A percentile compares a stretch with the other conserved stretches of the same genome.
Evolutionary conservation across 768 basidiomycete genomes (phyloP).

Genomic region (Mycena vitilis): DNA sequence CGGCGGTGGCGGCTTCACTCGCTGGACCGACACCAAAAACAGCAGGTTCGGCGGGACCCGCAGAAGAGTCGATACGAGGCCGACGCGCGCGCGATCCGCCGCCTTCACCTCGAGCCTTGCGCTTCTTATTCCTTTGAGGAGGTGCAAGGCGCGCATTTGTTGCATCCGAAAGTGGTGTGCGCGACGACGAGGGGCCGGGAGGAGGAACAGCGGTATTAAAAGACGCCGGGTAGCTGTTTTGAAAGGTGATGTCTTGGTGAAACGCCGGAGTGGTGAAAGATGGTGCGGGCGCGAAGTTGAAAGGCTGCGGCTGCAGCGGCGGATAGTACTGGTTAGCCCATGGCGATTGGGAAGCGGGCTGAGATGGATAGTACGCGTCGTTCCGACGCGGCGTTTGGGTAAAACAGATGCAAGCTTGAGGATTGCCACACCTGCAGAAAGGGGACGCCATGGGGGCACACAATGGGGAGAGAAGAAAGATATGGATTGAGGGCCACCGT

Average conservation of each 20-base stretch:
- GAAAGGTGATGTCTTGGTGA: too few relatives aligned
- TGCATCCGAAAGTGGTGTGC: neutral
- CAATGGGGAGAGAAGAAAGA: too few relatives aligned
- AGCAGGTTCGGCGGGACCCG: neutral
- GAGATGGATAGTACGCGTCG: neutral
- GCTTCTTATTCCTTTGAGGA: too few relatives aligned
- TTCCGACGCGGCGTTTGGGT: neutral
- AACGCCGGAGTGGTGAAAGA: too few relatives aligned
- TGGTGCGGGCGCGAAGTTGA: too few relatives aligned
- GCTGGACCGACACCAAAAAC: constrained; percentile 11
- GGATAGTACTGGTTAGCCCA: neutral
- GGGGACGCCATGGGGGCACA: too few relatives aligned
- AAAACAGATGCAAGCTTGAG: too few relatives aligned
- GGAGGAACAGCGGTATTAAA: neutral
- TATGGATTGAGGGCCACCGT: too few relatives aligned
- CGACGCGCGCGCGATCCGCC: neutral
- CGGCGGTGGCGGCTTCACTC: neutral
- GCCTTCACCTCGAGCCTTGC: too few relatives aligned
- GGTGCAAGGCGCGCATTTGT: neutral
- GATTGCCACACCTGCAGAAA: too few relatives aligned
- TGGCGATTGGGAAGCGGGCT: neutral
- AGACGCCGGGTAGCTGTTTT: too few relatives aligned
- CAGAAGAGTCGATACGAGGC: constrained; percentile 1
- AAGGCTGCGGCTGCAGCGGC: neutral
- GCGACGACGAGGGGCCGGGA: too few relatives aligned